Conservation (phyloP, 1,139 yeast genomes). For the Suhomyces guaymorum region DNA sequence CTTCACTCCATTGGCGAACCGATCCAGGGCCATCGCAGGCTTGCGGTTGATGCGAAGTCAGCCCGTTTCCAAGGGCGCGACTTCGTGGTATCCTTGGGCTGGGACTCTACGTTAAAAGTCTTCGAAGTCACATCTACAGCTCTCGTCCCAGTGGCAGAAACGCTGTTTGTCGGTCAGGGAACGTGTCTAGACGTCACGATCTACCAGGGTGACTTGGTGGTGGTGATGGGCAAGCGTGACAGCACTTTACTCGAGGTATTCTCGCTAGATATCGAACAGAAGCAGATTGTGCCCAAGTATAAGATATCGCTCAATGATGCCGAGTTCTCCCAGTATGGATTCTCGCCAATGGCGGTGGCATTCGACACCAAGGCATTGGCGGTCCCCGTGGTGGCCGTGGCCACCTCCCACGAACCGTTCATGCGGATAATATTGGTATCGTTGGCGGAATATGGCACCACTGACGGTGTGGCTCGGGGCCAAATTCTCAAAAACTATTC, state of each 20-base stretch:
- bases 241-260: slow-evolving; percentile 58
- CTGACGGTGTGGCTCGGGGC: slow-evolving; percentile 31
- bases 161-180: slow-evolving; percentile 43
- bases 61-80: slow-evolving; percentile 21
- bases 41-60: slow-evolving; percentile 34
- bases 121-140: slow-evolving; percentile 38
- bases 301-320: slow-evolving; percentile 72
- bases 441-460: slow-evolving; percentile 31
- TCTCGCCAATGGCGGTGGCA: slow-evolving; percentile 56
- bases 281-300: slow-evolving; percentile 28
- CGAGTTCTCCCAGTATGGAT: slow-evolving; percentile 67
- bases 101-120: slow-evolving; percentile 54
- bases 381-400: slow-evolving; percentile 48
- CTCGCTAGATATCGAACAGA: slow-evolving; percentile 14
- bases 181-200: slow-evolving; percentile 45
- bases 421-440: slow-evolving; percentile 61
- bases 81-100: slow-evolving; percentile 59
- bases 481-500: slow-evolving; percentile 57
- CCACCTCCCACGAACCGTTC: slow-evolving; percentile 75
- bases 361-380: slow-evolving; percentile 20
- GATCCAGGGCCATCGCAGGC: slow-evolving; percentile 35
- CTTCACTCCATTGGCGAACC: slow-evolving; percentile 4
- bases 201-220: slow-evolving; percentile 30
- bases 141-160: slow-evolving; percentile 30
- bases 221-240: slow-evolving; percentile 61